These are phyloP conservation scores for Phytophthora sansomeana DNA, from an alignment of 352 stramenopile genomes.

Conservation along the genomic window DNA sequence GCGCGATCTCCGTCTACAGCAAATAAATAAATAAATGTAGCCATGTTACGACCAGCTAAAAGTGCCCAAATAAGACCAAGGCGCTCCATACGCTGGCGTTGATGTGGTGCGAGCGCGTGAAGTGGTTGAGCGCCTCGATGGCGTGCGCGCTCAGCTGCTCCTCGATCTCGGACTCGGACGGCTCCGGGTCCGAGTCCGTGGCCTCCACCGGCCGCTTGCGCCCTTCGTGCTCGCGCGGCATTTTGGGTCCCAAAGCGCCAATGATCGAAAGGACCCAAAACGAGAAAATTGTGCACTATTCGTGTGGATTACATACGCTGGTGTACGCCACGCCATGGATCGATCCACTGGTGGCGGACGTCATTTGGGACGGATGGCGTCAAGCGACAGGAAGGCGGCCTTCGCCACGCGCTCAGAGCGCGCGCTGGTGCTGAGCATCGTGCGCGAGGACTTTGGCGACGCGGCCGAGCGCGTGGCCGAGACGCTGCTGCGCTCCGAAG, in stretches of 20 bases:
- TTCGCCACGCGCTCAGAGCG: conserved; percentile 82
- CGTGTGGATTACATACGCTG: neutral
- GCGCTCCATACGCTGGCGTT: conserved; percentile 51
- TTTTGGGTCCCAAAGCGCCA: neutral
- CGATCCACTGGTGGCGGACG: conserved; percentile 17
- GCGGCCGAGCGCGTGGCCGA: conserved; percentile 67
- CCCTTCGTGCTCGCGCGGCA: conserved; percentile 6
- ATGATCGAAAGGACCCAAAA: no score
- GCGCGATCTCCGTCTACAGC: conserved; percentile 59
- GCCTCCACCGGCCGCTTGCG: conserved; percentile 22
- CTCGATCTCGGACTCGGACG: conserved; percentile 64
- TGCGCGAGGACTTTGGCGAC: conserved; percentile 86
- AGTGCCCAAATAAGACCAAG: neutral
- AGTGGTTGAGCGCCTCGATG: conserved; percentile 71
- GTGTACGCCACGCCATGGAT: neutral
- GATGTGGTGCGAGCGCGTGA: conserved; percentile 67
- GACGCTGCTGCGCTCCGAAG: conserved; percentile 72
- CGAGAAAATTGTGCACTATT: neutral
- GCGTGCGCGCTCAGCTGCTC: conserved; percentile 79
- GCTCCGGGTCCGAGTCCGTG: conserved; percentile 21
- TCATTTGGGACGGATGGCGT: conserved; percentile 17
- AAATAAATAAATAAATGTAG: neutral
- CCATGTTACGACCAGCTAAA: conserved; percentile 19
- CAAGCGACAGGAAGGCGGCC: conserved; percentile 23
- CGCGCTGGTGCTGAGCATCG: conserved; percentile 71